Evolutionary conservation across 495 filamentous ascomycete species (phyloP).

Genomic region (Paragyromitra xinjiangensis): DNA sequence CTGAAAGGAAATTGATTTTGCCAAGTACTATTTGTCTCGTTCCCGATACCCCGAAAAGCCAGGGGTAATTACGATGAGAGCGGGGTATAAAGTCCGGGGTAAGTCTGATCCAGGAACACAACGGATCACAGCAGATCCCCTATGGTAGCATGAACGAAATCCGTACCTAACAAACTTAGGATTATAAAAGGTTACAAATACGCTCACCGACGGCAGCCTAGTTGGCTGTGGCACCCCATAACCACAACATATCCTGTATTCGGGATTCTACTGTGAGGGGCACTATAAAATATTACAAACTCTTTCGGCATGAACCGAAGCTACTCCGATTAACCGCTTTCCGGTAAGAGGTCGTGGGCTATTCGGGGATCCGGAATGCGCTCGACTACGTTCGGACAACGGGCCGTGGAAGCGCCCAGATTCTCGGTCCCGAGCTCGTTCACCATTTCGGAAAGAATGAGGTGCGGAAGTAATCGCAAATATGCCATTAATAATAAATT

Average conservation of each 20-base stretch:
- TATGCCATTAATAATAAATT: too few relatives aligned
- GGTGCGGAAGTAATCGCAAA: too few relatives aligned
- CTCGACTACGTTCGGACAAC: conserved; percentile 11
- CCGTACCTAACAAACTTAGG: not conserved
- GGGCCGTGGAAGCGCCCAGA: conserved; percentile 24
- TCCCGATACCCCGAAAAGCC: conserved; percentile 32
- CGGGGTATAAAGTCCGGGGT: conserved; percentile 46
- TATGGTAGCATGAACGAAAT: not conserved
- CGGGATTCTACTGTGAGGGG: conserved; percentile 6
- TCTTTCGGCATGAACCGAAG: conserved; percentile 30
- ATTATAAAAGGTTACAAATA: conserved; percentile 24
- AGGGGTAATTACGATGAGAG: conserved; percentile 32
- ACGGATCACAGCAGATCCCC: conserved; percentile 10
- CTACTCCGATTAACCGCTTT: conserved; percentile 25
- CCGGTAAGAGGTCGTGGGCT: not conserved
- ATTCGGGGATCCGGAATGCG: conserved; percentile 9
- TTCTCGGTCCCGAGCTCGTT: not conserved
- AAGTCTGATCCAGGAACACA: conserved; percentile 18
- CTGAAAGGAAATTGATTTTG: not conserved
- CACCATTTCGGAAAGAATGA: not conserved
- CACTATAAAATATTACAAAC: conserved; percentile 23
- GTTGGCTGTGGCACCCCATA: not conserved
- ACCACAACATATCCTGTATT: not conserved
- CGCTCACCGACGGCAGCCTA: conserved; percentile 5
- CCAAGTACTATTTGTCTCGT: not conserved